A percentile compares a stretch with the other conserved stretches of the same genome.
phyloP scores from a whole-genome alignment of 2,329 filamentous ascomycete genomes.

The Trichoderma afroharzianum region DNA sequence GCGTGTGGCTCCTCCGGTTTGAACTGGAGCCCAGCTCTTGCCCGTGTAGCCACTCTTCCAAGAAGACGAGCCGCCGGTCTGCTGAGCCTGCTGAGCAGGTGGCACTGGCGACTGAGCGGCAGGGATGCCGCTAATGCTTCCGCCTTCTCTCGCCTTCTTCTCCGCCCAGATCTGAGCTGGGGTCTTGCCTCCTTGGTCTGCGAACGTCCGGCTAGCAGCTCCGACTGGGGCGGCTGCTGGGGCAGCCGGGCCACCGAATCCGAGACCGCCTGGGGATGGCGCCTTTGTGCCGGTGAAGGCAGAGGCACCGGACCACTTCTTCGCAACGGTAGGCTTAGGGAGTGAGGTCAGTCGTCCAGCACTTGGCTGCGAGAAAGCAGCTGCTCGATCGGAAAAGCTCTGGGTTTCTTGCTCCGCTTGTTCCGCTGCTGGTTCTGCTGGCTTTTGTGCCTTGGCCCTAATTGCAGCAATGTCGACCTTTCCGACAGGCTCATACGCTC shows the following conservation, averaged over 20 bases:
- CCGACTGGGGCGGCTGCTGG: constrained; percentile 62
- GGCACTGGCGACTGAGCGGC: constrained; percentile 47
- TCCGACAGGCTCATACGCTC: constrained; percentile 88
- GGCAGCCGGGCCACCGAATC: constrained; percentile 57
- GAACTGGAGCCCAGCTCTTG: constrained; percentile 84
- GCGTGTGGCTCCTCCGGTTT: constrained; percentile 63
- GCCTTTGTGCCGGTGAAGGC: constrained; percentile 86
- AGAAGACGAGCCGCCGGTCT: constrained; percentile 72
- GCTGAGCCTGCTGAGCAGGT: constrained; percentile 61
- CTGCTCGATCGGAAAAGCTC: constrained; percentile 70
- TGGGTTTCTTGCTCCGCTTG: constrained; percentile 38
- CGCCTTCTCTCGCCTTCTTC: constrained; percentile 81
- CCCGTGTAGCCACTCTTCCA: constrained; percentile 92
- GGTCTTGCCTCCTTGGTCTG: constrained; percentile 91
- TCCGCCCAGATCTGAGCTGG: constrained; percentile 97
- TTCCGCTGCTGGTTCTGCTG: constrained; percentile 23
- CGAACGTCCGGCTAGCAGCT: constrained; percentile 85
- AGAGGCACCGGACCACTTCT: constrained; percentile 72
- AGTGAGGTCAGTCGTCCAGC: constrained; percentile 81
- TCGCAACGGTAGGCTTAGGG: constrained; percentile 92
- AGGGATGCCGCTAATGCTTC: constrained; percentile 40
- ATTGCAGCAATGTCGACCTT: constrained; percentile 98
- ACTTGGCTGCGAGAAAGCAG: constrained; percentile 60
- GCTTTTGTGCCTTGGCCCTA: constrained; percentile 73
- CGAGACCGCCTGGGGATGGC: constrained; percentile 68